Base-by-base conservation (phyloP, 495 filamentous ascomycete genomes). In the Lasiosphaeriaceae sp. region DNA sequence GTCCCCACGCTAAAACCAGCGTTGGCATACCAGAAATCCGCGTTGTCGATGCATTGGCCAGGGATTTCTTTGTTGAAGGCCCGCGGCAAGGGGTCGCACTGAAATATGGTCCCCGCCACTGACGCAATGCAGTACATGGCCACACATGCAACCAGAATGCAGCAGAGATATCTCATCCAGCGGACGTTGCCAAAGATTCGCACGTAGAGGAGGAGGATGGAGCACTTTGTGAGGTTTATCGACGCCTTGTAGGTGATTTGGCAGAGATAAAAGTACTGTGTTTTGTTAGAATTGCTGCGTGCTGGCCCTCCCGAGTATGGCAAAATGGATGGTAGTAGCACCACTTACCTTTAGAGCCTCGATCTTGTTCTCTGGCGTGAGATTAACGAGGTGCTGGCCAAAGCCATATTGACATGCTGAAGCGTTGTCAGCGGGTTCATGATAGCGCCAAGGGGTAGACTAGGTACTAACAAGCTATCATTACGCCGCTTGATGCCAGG, bases 1-100 rank as follows among this genome's bases (percentile, higher is more conserved):
- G 76, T 80, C n/a, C 63, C 61, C 34, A 83, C 82, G 20, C 77
- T 77, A 64, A 85, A 77, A 0, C 73, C 74, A 1, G 80, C 77
- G 54, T 83, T 83, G 58, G 79, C 74, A 50, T 80, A 80, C 68
- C 74, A 75, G 51, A 75, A 67, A 12, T 65, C 59, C 1, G 61
- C 63, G 14, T 65, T 66, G 52, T 72, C 75, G 48, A 86, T 74
- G 61, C 85, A 88, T 26, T 54, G 55, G 4, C 80, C 80, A 0
- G 72, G 65, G 3, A 84, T 63, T 2, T 70, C 58, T 45, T 74
- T 77, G 55, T 85, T 69, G 74, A 81, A 85, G 50, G 78, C 79
- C 51, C 70, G 73, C 8, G 67, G 67, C 11, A 87, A 60, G 1
- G 85, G 55, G 1, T 12, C 12, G 48, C 55, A 58, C 37, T 58